Base-by-base conservation (phyloP, 768 basidiomycete genomes). In the Pseudohyphozyma bogoriensis region DNA sequence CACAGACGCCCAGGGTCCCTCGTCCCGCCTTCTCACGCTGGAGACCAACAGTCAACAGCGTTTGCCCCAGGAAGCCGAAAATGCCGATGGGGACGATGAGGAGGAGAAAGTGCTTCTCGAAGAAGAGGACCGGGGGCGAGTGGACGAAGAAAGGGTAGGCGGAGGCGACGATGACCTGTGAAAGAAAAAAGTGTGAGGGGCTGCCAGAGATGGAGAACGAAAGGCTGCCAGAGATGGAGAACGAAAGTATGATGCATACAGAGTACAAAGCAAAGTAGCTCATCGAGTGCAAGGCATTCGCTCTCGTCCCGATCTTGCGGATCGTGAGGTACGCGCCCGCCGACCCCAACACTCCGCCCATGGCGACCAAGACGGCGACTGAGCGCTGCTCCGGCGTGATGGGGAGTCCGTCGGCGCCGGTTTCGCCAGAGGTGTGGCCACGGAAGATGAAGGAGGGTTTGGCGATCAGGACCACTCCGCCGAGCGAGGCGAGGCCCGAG, bases 391-490 rank as follows among this genome's bases (percentile, higher is more conserved):
- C 56, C 1, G 55, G 44, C 9, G 58, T 59, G 13, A 63, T 56
- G 3, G 24, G 13, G 15, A 37, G 22, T 7, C 20, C 29, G 18
- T 37, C 50, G 1, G 56, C 18, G 9, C 49, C 46, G 16, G 36
- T 15, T 28, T 31, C 56, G 15, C 31, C 40, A 7, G 26, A 9
- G 12, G 35, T 35, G 20, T 22, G 24, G 0, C 52, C 2, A 3
- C 51, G 35, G 45, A 95, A 92, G 10, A 95, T 66, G 54, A 83
- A 82, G 1, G 78, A 74, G 0, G 90, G 90, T 37, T 87, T 78
- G 15, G 89, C 86, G 52, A 95, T 88, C 11, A 90, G 77, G 18
- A 91, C 72, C 12, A 89, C 87, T 0, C 89, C 90, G 12, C 80
- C 45, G 35, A 92, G 77, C 72, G 86, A 85, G 50, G 79, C 78